These are phyloP conservation scores for Cicer judaicum DNA, from an alignment of 306 rosid species.

Conservation along the genomic window DNA sequence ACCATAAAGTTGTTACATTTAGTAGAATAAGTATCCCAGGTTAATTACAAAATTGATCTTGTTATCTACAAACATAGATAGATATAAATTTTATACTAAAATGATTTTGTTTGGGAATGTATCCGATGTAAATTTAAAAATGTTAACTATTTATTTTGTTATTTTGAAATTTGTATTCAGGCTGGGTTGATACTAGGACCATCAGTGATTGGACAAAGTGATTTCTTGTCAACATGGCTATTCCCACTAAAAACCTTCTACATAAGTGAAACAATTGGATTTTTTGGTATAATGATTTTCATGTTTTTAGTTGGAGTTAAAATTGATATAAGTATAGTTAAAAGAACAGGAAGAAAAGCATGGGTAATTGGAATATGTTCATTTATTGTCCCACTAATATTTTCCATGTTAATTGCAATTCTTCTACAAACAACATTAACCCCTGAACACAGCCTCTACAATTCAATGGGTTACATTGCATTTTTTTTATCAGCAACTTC, in stretches of 20 bases:
- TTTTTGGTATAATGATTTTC: slow-evolving; percentile 55
- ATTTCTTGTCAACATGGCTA: background rate
- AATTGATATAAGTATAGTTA: slow-evolving; percentile 42
- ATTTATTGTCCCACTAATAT: slow-evolving; percentile 23
- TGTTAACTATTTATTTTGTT: background rate
- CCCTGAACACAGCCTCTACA: slow-evolving; percentile 18
- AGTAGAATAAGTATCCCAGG: no score
- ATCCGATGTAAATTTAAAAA: background rate
- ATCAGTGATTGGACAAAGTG: slow-evolving; percentile 47
- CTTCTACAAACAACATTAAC: background rate
- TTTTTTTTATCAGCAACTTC: slow-evolving; percentile 50
- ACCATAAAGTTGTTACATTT: no score
- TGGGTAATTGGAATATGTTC: slow-evolving; percentile 49
- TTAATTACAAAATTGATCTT: no score
- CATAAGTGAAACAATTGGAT: slow-evolving; percentile 50
- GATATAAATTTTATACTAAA: no score
- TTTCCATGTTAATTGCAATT: background rate
- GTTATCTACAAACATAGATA: no score
- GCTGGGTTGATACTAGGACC: slow-evolving; percentile 61
- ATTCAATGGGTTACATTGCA: slow-evolving; percentile 15
- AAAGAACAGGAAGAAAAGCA: slow-evolving; percentile 52
- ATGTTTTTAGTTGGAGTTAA: slow-evolving; percentile 62
- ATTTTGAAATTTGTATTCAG: slow-evolving; percentile 39
- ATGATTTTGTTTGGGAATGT: no score
- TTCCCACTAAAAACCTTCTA: slow-evolving; percentile 52